Evolutionary conservation across 192 early-diverging fungal species (phyloP).

Genomic region (Linnemannia zychae): DNA sequence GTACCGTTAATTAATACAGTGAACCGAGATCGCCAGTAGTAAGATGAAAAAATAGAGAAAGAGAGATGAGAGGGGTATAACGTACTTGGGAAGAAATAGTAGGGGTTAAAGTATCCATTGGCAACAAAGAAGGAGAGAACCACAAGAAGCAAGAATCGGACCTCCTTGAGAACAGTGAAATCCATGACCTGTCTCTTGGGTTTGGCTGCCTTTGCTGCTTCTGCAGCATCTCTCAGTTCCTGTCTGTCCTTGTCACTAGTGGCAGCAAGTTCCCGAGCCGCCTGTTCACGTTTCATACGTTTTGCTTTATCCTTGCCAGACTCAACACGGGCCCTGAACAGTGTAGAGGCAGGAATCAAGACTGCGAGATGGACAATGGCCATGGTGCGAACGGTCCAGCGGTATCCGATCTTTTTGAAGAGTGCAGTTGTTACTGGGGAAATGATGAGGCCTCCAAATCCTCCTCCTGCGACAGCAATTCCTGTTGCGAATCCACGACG

Average conservation of each 20-base stretch:
- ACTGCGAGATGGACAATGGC: conserved; percentile 61
- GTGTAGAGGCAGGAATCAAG: conserved; percentile 54
- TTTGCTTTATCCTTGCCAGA: conserved; percentile 23
- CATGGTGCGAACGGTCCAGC: conserved; percentile 67
- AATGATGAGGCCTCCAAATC: conserved; percentile 66
- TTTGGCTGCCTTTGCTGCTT: neutral
- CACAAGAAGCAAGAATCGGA: conserved; percentile 59
- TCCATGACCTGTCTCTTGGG: conserved; percentile 56
- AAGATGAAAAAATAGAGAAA: neutral
- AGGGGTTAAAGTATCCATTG: conserved; percentile 71
- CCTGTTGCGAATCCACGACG: conserved; percentile 65
- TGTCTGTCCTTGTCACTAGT: conserved; percentile 24
- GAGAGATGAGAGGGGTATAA: neutral
- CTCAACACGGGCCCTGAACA: conserved; percentile 57
- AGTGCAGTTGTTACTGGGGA: conserved; percentile 63
- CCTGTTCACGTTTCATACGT: conserved; percentile 29
- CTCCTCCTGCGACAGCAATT: conserved; percentile 64
- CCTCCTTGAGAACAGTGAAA: conserved; percentile 59
- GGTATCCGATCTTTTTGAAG: conserved; percentile 60
- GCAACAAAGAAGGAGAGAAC: conserved; percentile 57
- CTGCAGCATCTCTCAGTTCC: neutral
- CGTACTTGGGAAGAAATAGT: conserved; percentile 64
- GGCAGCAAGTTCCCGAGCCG: conserved; percentile 20
- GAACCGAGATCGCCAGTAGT: neutral
- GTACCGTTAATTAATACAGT: neutral